Evolutionary conservation across 768 basidiomycete species (phyloP), one percentile per base, ranked within the genome.

Genomic region (Krasilnikovozyma curviuscula): DNA sequence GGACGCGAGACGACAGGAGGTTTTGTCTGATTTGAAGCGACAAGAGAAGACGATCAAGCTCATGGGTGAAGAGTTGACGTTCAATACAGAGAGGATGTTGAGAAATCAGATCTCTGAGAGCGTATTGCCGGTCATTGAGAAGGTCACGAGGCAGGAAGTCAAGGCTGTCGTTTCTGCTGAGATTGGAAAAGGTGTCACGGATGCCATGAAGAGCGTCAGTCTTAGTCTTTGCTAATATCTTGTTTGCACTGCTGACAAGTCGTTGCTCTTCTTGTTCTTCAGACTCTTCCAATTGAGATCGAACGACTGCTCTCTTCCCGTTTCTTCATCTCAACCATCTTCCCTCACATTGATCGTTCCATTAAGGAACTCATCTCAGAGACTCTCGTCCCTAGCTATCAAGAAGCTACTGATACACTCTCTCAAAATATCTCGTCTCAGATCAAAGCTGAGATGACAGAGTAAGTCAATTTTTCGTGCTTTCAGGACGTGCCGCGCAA

Each of bases 281-380:
- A 46, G 45, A 28, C 45, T 16, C 45, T 46, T 29, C 45, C 45
- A 1, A 28, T 29, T 13, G 45, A 46, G n/a, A 34, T 46, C 23
- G 45, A 46, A 21, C 21, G 45, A 2, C 45, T 38, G 21, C 35
- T 46, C 9, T 38, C 29, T 38, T 46, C 45, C 28, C 28, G 45
- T 19, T 35, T 28, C 3, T 46, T 46, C 27, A 38, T 38, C 10
- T 46, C 45, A 18, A 38, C 32, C 16, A 38, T 46, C 2, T 39
- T 46, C 34, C 45, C 45, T 37, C 45, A 46, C 35, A 46, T 46
- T 23, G 49, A 50, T 31, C 39, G 34, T 23, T 42, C 49, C 16
- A 38, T 50, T 44, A 50, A 50, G 29, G 49, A 50, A 10, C 42
- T 50, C 21, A 43, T 45, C 29, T 27, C 19, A 14, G 45, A 50